Evolutionary conservation across 2,329 filamentous ascomycete genomes (phyloP).

Genomic region (Ophiostoma himal-ulmi): DNA sequence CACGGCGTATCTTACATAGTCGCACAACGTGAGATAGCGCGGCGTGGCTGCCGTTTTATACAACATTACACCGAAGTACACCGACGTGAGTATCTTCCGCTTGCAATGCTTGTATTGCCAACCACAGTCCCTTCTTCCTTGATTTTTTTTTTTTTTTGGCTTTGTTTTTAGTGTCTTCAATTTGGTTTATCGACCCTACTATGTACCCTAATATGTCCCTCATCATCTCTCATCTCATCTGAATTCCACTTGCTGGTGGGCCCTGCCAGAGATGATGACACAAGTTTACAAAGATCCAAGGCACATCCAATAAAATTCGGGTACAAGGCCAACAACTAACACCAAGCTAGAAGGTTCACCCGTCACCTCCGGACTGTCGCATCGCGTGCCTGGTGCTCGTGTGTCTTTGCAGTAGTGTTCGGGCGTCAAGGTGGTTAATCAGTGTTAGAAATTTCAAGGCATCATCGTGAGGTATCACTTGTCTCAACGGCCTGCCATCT

Average conservation of each 20-base stretch:
- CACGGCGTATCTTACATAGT: background rate
- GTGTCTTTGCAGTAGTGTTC: background rate
- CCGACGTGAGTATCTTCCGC: background rate
- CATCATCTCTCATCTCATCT: background rate
- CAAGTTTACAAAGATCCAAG: constrained; percentile 2
- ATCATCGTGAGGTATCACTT: background rate
- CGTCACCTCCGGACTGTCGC: constrained; percentile 8
- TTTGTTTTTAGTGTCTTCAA: background rate
- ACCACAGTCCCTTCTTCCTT: background rate
- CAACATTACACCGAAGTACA: constrained; percentile 6
- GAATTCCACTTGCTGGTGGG: constrained; percentile 7
- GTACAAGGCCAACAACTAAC: background rate
- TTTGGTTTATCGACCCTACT: background rate
- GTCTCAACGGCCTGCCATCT: background rate
- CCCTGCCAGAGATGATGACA: constrained; percentile 3
- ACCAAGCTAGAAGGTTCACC: constrained; percentile 4
- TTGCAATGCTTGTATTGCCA: too few species aligned
- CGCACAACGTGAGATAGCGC: background rate
- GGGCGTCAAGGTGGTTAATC: background rate
- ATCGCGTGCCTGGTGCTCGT: constrained; percentile 10
- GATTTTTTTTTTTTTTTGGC: background rate
- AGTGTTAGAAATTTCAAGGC: too few species aligned
- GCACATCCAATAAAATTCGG: background rate
- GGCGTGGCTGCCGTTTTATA: background rate
- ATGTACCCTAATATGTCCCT: background rate